Conservation (phyloP, 208 protist genomes). For the Novymonas esmeraldas region DNA sequence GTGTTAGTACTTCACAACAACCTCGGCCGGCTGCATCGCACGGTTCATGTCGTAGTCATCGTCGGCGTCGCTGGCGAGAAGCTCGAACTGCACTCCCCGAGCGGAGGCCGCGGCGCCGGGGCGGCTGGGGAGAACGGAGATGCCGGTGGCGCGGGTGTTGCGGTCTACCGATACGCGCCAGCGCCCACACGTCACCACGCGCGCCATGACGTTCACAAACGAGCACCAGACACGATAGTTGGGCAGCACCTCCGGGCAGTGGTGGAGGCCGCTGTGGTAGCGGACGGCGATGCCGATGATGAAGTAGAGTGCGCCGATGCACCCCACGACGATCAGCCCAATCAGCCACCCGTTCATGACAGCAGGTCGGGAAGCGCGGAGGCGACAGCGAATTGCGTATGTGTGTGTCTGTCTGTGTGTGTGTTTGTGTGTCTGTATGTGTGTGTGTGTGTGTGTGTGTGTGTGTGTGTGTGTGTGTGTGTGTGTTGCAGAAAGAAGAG, state of each 20-base stretch:
- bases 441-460: neutral
- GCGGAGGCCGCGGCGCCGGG: constrained; percentile 16
- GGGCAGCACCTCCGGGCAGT: constrained; percentile 75
- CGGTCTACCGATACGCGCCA: constrained; percentile 10
- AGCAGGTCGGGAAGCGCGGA: neutral
- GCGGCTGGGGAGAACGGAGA: constrained; percentile 35
- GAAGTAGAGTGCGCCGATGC: constrained; percentile 59
- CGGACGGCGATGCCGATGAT: constrained; percentile 69
- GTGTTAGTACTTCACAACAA: constrained; percentile 39
- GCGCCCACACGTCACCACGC: constrained; percentile 54
- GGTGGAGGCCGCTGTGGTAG: constrained; percentile 69
- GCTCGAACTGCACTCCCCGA: constrained; percentile 52
- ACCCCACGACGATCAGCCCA: constrained; percentile 33
- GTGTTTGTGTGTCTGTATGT: neutral
- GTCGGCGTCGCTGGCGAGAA: constrained; percentile 52
- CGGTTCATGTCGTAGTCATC: constrained; percentile 38
- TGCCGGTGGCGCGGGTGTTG: constrained; percentile 5
- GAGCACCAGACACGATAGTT: constrained; percentile 79
- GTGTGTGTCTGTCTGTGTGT: neutral
- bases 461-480: constrained; percentile 6
- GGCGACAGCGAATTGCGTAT: neutral
- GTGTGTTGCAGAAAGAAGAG: too few relatives aligned
- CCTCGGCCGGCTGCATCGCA: constrained; percentile 49
- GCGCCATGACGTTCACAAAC: constrained; percentile 28
- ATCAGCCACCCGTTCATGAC: constrained; percentile 35